Percentiles rank a stretch among this genome's conserved stretches.
Conservation (phyloP, 2,329 filamentous ascomycete genomes). For the Fusarium citri region DNA sequence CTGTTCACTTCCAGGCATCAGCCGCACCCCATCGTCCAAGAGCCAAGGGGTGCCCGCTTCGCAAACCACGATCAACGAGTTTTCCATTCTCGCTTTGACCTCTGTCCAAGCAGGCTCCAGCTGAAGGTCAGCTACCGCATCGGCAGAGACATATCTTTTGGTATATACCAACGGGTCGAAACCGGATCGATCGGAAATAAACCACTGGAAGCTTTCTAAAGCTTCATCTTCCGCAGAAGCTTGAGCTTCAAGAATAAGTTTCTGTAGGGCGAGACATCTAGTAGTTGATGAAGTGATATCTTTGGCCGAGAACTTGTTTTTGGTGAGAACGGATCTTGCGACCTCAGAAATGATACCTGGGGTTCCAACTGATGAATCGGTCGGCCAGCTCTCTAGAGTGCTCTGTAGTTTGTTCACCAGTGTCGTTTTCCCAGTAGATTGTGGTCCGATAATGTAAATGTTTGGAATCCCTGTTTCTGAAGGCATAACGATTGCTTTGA, state of each 20-base stretch:
- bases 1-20: slow-evolving; percentile 22
- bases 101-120: slow-evolving; percentile 42
- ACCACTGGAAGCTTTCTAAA: slow-evolving; percentile 41
- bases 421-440: slow-evolving; percentile 60
- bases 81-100: slow-evolving; percentile 50
- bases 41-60: slow-evolving; percentile 44
- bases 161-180: slow-evolving; percentile 58
- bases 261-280: slow-evolving; percentile 44
- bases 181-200: slow-evolving; percentile 58
- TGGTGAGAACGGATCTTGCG: not conserved
- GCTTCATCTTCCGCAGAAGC: slow-evolving; percentile 45
- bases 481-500: not conserved
- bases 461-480: not conserved
- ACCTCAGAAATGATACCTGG: slow-evolving; percentile 7
- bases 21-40: slow-evolving; percentile 24
- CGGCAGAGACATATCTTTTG: slow-evolving; percentile 45
- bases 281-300: not conserved
- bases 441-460: slow-evolving; percentile 59
- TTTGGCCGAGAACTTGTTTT: not conserved
- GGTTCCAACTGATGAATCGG: slow-evolving; percentile 1
- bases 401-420: slow-evolving; percentile 51
- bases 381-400: slow-evolving; percentile 33
- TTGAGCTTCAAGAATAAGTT: slow-evolving; percentile 54
- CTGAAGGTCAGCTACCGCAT: slow-evolving; percentile 40
- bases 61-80: slow-evolving; percentile 53